A percentile compares a stretch with the other conserved stretches of the same genome.
These are phyloP conservation scores for Hanseniaspora nectarophila DNA, from an alignment of 805 yeast genomes.

Conservation along the genomic window DNA sequence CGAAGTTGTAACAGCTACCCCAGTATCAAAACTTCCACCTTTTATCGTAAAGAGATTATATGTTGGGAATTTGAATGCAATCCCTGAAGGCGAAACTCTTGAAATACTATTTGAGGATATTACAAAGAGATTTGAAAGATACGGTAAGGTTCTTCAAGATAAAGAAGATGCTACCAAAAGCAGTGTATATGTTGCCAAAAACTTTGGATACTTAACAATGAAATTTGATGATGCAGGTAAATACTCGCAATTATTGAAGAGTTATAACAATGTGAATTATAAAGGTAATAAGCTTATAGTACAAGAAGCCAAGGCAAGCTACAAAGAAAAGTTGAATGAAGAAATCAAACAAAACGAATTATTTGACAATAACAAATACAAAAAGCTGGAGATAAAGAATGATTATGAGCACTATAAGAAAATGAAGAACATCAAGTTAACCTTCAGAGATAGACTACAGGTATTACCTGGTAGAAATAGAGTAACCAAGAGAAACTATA, in stretches of 20 bases:
- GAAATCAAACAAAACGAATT: slow-evolving; percentile 15
- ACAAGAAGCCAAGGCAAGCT: slow-evolving; percentile 50
- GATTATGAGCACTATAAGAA: slow-evolving; percentile 31
- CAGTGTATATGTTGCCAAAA: not conserved
- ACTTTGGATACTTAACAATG: slow-evolving; percentile 58
- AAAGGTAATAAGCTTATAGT: slow-evolving; percentile 60
- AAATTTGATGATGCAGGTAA: slow-evolving; percentile 33
- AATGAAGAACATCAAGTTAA: slow-evolving; percentile 28
- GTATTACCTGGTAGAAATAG: slow-evolving; percentile 53
- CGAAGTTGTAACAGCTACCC: not conserved
- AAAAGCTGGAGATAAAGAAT: slow-evolving; percentile 30
- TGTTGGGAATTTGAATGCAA: slow-evolving; percentile 23
- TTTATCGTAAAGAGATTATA: slow-evolving; percentile 22
- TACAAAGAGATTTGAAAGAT: slow-evolving; percentile 44
- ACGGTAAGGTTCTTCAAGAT: slow-evolving; percentile 43
- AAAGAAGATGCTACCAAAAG: slow-evolving; percentile 40
- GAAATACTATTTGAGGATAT: slow-evolving; percentile 33
- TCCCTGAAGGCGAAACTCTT: slow-evolving; percentile 15
- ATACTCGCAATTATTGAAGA: slow-evolving; percentile 38
- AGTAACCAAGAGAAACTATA: slow-evolving; percentile 37
- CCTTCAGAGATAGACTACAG: slow-evolving; percentile 35
- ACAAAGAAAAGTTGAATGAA: slow-evolving; percentile 19
- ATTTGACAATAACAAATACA: slow-evolving; percentile 18
- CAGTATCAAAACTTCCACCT: not conserved
- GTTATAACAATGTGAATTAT: slow-evolving; percentile 60